Conservation (phyloP, 495 filamentous ascomycete species). For the Immersiella caudata region DNA sequence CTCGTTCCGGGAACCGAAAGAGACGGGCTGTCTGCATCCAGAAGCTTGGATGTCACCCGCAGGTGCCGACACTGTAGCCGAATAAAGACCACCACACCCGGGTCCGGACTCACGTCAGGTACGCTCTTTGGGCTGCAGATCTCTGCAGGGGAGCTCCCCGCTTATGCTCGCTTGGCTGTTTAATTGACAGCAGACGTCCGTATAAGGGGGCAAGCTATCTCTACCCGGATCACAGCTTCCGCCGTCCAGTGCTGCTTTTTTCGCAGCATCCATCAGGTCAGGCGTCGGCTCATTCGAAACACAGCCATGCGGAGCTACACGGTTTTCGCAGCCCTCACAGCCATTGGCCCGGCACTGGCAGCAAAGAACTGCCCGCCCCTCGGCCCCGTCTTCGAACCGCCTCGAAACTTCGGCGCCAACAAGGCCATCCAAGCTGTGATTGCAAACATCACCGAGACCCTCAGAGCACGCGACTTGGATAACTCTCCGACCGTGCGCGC, state of each 20-base stretch:
- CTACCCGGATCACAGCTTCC: not conserved
- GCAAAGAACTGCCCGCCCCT: constrained; percentile 52
- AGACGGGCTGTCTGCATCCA: not conserved
- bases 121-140: not conserved
- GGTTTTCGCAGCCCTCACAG: constrained; percentile 15
- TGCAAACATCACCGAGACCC: constrained; percentile 41
- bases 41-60: not conserved
- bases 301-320: constrained; percentile 1
- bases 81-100: not conserved
- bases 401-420: constrained; percentile 40
- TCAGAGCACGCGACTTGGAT: constrained; percentile 39
- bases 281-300: not conserved
- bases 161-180: not conserved
- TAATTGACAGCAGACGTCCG: not conserved
- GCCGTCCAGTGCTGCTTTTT: not conserved
- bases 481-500: constrained; percentile 37
- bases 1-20: constrained; percentile 8
- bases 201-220: not conserved
- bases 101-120: not conserved
- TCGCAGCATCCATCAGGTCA: not conserved
- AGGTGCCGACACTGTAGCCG: not conserved
- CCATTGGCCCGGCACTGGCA: constrained; percentile 23
- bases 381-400: constrained; percentile 52
- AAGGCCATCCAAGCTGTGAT: constrained; percentile 39
- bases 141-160: not conserved